These are phyloP conservation scores for Murraya paniculata DNA, from an alignment of 345 rosid species.

Conservation along the genomic window DNA sequence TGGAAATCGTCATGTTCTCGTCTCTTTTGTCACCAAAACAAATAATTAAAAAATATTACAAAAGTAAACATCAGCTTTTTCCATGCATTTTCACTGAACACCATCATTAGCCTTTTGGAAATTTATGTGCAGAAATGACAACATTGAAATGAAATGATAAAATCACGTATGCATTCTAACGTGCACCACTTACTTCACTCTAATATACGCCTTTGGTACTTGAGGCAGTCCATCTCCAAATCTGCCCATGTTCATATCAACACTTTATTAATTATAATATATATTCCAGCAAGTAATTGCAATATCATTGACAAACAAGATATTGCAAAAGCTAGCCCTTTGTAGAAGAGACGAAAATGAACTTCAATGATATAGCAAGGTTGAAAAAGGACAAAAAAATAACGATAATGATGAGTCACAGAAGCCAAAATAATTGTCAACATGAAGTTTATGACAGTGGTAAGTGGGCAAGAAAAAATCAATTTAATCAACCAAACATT, in stretches of 20 bases:
- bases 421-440: background rate
- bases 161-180: slow-evolving; percentile 15
- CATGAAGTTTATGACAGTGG: background rate
- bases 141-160: slow-evolving; percentile 7
- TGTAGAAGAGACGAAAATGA: background rate
- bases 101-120: slow-evolving; percentile 37
- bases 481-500: no score
- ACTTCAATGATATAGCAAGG: background rate
- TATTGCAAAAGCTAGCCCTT: background rate
- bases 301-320: background rate
- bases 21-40: slow-evolving; percentile 17
- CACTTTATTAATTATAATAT: background rate
- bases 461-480: no score
- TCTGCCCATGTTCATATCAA: slow-evolving; percentile 11
- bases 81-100: slow-evolving; percentile 20
- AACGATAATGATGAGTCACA: background rate
- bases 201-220: slow-evolving; percentile 41
- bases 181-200: slow-evolving; percentile 40
- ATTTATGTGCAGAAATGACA: slow-evolving; percentile 1
- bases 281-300: no score
- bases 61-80: slow-evolving; percentile 29
- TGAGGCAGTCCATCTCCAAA: slow-evolving; percentile 35
- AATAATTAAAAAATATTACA: background rate
- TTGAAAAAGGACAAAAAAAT: background rate
- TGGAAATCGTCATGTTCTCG: slow-evolving; percentile 37